Evolutionary conservation across 1,139 yeast species (phyloP).

Genomic region (Spathaspora jeffriesii): DNA sequence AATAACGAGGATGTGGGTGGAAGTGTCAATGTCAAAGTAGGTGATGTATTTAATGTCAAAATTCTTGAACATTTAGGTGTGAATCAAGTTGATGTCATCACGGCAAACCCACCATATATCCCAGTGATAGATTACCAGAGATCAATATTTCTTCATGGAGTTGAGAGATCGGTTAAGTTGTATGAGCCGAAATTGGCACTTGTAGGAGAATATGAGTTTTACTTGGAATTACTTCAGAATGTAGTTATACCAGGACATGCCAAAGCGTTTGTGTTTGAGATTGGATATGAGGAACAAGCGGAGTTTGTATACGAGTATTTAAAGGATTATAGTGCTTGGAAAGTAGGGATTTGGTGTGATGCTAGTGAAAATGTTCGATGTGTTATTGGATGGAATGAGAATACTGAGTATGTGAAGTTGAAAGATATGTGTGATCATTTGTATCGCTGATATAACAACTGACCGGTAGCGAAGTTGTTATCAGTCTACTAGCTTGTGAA

Average conservation of each 20-base stretch:
- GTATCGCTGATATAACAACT: not conserved
- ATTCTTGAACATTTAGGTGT: slow-evolving; percentile 7
- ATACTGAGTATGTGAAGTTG: slow-evolving; percentile 8
- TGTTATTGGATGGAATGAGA: slow-evolving; percentile 36
- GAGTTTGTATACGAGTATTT: slow-evolving; percentile 18
- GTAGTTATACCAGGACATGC: slow-evolving; percentile 38
- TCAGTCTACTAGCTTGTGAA: too few species aligned
- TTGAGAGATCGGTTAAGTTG: slow-evolving; percentile 60
- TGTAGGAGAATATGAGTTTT: slow-evolving; percentile 75
- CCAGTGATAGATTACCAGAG: slow-evolving; percentile 44
- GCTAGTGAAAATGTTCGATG: slow-evolving; percentile 33
- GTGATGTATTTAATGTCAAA: slow-evolving; percentile 24
- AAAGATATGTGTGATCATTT: slow-evolving; percentile 11
- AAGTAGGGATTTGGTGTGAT: slow-evolving; percentile 26
- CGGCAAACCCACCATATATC: slow-evolving; percentile 92
- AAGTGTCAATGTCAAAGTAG: slow-evolving; percentile 18
- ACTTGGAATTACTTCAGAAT: slow-evolving; percentile 50
- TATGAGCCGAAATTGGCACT: slow-evolving; percentile 82
- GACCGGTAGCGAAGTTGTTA: too few species aligned
- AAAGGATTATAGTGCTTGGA: slow-evolving; percentile 22
- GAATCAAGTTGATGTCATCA: slow-evolving; percentile 47
- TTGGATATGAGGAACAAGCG: slow-evolving; percentile 40
- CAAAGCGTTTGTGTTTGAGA: slow-evolving; percentile 41
- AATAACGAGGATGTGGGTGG: slow-evolving; percentile 31
- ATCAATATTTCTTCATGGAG: slow-evolving; percentile 29